phyloP scores from a whole-genome alignment of 2,329 filamentous ascomycete species.

The Cercospora zeae-maydis region DNA sequence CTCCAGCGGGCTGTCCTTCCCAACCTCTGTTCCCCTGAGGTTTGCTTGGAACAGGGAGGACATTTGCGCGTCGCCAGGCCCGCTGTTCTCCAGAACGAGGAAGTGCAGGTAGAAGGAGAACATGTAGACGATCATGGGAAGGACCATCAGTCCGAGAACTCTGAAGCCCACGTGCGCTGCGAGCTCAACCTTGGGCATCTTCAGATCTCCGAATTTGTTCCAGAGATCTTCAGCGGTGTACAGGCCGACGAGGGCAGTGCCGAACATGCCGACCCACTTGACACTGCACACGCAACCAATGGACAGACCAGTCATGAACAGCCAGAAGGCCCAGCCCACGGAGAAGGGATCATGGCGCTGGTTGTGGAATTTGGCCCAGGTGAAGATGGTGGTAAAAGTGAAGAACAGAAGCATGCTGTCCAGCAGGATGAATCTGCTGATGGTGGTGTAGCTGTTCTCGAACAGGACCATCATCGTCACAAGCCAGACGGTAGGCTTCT shows the following conservation, averaged over 20 bases:
- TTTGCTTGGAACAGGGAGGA: conserved; percentile 99
- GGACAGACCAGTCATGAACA: conserved; percentile 87
- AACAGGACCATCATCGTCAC: conserved; percentile 95
- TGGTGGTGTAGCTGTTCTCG: conserved; percentile 99
- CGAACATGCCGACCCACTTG: conserved; percentile 96
- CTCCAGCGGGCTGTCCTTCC: conserved; percentile 90
- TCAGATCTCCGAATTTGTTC: conserved; percentile 94
- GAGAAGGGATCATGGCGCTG: conserved; percentile 83
- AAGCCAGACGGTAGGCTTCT: conserved; percentile 85
- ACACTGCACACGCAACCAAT: conserved; percentile 98
- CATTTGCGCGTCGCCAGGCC: conserved; percentile 99
- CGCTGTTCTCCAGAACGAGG: conserved; percentile 84
- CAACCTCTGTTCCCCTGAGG: conserved; percentile 86
- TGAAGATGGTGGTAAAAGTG: conserved; percentile 94
- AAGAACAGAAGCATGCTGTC: conserved; percentile 99
- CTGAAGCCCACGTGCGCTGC: conserved; percentile 75
- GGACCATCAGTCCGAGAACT: conserved; percentile 79
- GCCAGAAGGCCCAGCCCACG: conserved; percentile 89
- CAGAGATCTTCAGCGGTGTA: conserved; percentile 97
- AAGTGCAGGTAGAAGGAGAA: conserved; percentile 96
- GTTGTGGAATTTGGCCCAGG: conserved; percentile 95
- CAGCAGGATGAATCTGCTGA: conserved; percentile 95
- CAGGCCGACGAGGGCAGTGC: conserved; percentile 87
- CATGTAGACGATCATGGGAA: conserved; percentile 89
- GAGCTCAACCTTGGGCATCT: conserved; percentile 76